Percentiles rank a stretch among this genome's conserved stretches.
These are phyloP conservation scores for Arachnopeziza araneosa DNA, from an alignment of 2,329 filamentous ascomycete species.

Conservation along the genomic window DNA sequence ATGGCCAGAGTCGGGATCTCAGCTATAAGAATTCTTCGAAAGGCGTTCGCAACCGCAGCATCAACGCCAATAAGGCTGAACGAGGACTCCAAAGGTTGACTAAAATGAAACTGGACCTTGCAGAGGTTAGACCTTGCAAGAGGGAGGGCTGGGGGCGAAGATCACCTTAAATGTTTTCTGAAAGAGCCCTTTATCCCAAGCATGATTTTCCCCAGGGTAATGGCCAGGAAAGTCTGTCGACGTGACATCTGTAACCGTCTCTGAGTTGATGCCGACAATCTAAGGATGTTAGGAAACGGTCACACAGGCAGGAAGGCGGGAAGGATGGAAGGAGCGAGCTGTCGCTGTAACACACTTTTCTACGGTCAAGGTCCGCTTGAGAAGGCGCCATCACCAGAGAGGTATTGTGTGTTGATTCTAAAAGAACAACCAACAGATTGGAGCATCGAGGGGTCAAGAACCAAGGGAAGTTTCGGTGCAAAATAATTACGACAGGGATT, in stretches of 20 bases:
- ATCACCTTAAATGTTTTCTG: conserved; percentile 50
- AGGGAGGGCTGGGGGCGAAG: neutral
- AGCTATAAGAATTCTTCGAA: conserved; percentile 89
- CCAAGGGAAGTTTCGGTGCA: neutral
- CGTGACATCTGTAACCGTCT: conserved; percentile 83
- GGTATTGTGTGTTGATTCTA: neutral
- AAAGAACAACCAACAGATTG: neutral
- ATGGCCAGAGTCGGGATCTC: conserved; percentile 94
- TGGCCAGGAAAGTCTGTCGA: conserved; percentile 81
- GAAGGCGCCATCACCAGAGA: conserved; percentile 32
- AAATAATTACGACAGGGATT: neutral
- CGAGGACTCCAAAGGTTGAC: conserved; percentile 67
- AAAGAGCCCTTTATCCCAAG: conserved; percentile 73
- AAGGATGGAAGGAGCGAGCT: neutral
- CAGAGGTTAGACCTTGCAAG: neutral
- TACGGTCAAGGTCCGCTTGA: conserved; percentile 52
- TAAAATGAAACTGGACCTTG: conserved; percentile 76
- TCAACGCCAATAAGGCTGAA: conserved; percentile 93
- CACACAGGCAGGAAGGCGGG: neutral
- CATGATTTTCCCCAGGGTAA: conserved; percentile 71
- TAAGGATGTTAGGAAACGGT: conserved; percentile 32
- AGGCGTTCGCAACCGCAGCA: conserved; percentile 91
- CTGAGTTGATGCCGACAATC: conserved; percentile 81
- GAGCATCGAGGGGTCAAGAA: neutral
- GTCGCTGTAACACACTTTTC: conserved; percentile 43